Evolutionary conservation across 495 filamentous ascomycete genomes (phyloP), one percentile per base, ranked within the genome.

Genomic region (Neurospora africana): DNA sequence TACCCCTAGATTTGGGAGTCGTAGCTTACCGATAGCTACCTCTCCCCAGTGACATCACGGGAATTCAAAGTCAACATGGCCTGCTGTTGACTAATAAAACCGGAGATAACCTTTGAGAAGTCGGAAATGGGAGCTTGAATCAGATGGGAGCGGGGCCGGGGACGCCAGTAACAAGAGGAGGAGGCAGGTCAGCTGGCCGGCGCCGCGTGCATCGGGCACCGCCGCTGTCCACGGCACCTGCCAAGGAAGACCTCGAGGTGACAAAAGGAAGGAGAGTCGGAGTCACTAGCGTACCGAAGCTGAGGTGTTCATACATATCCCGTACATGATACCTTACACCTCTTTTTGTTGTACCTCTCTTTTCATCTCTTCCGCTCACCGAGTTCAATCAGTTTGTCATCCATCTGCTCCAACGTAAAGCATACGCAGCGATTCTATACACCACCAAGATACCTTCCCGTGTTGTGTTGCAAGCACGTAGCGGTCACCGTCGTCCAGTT

Each of bases 271-370:
- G 70, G 70, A 27, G 47, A 47, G n/a, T 70, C 43, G 38, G 17
- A 70, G 38, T 70, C 38, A 27, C 69, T 70, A 70, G 43, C 38
- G 69, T 21, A 70, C 38, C 15, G 38, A 40, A 53, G 69, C 37
- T 41, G 23, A 27, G 35, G 38, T 41, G 69, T 39, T 65, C 38
- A 27, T 44, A 39, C 23, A 70, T 47, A 41, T 30, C 35, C 69
- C 37, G 15, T 27, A 27, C 43, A 33, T 71, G 21, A 38, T 65
- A 72, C 30, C 68, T 76, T 35, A 9, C 23, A 39, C 69, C 75
- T 68, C 27, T 65, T 15, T 58, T 61, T 61, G 23, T 13, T 58
- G 27, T 30, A 33, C 27, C 15, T 65, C 53, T 65, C 53, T 65
- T 30, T 27, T 33, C 53, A 33, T 65, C 27, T 30, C 27, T 9